Conservation (phyloP, 768 basidiomycete species). For the Mycena amicta region DNA sequence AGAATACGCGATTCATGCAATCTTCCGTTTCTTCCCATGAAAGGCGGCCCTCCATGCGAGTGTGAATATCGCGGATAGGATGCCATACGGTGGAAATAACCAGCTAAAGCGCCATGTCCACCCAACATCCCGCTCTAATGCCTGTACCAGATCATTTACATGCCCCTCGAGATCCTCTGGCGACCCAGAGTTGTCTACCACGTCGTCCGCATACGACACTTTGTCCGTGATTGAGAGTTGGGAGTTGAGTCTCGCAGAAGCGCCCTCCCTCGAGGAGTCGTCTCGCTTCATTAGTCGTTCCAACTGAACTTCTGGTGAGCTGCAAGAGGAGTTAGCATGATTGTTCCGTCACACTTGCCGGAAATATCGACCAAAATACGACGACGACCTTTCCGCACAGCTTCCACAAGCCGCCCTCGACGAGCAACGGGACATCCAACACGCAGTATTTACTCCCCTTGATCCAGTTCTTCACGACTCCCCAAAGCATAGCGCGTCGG, state of each 20-base stretch:
- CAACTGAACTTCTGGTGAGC: slow-evolving; percentile 83
- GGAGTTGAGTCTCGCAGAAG: slow-evolving; percentile 71
- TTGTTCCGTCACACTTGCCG: slow-evolving; percentile 26
- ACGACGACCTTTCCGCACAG: slow-evolving; percentile 85
- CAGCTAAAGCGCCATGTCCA: slow-evolving; percentile 66
- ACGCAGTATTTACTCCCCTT: slow-evolving; percentile 77
- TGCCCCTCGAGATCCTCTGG: slow-evolving; percentile 61
- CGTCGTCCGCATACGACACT: slow-evolving; percentile 78
- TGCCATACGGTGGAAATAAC: slow-evolving; percentile 57
- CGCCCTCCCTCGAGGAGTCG: slow-evolving; percentile 62
- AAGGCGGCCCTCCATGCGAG: slow-evolving; percentile 27
- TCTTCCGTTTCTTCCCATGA: neutral
- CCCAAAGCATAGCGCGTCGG: slow-evolving; percentile 71
- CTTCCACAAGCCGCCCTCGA: slow-evolving; percentile 85
- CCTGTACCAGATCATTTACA: slow-evolving; percentile 50
- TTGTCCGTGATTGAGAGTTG: slow-evolving; percentile 84
- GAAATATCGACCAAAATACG: slow-evolving; percentile 98
- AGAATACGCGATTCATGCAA: too few species aligned
- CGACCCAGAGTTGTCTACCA: slow-evolving; percentile 89
- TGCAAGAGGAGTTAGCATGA: slow-evolving; percentile 31
- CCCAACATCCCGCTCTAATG: slow-evolving; percentile 49
- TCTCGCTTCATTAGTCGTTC: slow-evolving; percentile 82
- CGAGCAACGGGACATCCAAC: slow-evolving; percentile 88
- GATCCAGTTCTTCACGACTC: slow-evolving; percentile 72
- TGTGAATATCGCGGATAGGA: slow-evolving; percentile 45